These are phyloP conservation scores for Stenocarpella maydis DNA, from an alignment of 2,329 filamentous ascomycete species.

Conservation along the genomic window DNA sequence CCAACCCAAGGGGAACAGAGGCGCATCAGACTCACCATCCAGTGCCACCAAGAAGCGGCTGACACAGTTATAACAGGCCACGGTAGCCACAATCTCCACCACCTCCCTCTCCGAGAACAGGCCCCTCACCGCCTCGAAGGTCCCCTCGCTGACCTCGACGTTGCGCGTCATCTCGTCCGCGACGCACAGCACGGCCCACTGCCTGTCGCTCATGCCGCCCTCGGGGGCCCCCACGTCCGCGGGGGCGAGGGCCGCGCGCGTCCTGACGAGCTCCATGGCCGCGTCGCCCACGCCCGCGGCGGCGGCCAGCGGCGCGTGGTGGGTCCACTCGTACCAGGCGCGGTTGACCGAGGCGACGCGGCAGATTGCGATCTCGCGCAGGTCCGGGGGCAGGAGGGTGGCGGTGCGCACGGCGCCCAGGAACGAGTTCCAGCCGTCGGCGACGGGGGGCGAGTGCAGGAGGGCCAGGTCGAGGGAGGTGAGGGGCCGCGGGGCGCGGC, in stretches of 20 bases:
- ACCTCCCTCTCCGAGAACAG: slow-evolving; percentile 75
- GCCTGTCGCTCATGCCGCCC: slow-evolving; percentile 59
- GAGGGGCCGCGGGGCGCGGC: slow-evolving; percentile 73
- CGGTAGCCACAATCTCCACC: slow-evolving; percentile 72
- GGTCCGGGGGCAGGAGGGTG: slow-evolving; percentile 57
- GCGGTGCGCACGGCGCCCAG: slow-evolving; percentile 69
- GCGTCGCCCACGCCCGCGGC: slow-evolving; percentile 64
- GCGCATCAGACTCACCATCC: slow-evolving; percentile 65
- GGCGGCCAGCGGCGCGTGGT: slow-evolving; percentile 75
- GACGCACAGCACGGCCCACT: slow-evolving; percentile 76
- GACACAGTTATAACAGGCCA: slow-evolving; percentile 84
- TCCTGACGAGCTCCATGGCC: slow-evolving; percentile 55
- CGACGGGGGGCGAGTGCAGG: slow-evolving; percentile 76
- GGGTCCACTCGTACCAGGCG: slow-evolving; percentile 86
- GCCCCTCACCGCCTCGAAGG: slow-evolving; percentile 69
- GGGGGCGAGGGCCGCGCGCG: slow-evolving; percentile 40
- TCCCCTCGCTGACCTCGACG: slow-evolving; percentile 72
- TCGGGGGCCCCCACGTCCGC: slow-evolving; percentile 43
- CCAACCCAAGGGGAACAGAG: background rate
- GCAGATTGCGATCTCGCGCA: slow-evolving; percentile 82
- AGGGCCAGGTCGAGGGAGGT: slow-evolving; percentile 80
- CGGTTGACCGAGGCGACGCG: slow-evolving; percentile 81
- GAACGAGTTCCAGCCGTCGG: slow-evolving; percentile 79
- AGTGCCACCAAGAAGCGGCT: slow-evolving; percentile 84
- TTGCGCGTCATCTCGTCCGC: slow-evolving; percentile 85